Percentiles rank a stretch among this genome's conserved stretches.
Conservation (phyloP, 2,329 filamentous ascomycete genomes). For the Fusarium aywerte region DNA sequence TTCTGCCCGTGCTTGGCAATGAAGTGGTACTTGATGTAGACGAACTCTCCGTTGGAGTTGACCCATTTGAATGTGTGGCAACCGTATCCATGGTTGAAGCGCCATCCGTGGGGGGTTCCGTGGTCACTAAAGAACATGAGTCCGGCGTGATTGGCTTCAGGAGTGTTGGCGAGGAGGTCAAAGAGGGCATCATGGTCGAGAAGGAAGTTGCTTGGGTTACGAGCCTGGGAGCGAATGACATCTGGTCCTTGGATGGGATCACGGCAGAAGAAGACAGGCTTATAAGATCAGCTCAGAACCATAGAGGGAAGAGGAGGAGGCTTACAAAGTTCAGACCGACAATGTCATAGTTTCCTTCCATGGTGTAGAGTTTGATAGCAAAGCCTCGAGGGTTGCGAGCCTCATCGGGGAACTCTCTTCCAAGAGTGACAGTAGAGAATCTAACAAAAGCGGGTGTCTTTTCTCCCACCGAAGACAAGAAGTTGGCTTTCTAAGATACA, state of each 20-base stretch:
- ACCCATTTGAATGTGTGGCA: slow-evolving; percentile 20
- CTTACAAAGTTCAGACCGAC: slow-evolving; percentile 5
- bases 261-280: slow-evolving; percentile 16
- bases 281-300: not conserved
- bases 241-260: slow-evolving; percentile 14
- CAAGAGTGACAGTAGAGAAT: slow-evolving; percentile 10
- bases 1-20: slow-evolving; percentile 16
- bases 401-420: not conserved
- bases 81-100: slow-evolving; percentile 14
- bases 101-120: slow-evolving; percentile 8
- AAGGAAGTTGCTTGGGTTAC: slow-evolving; percentile 11
- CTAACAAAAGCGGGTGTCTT: slow-evolving; percentile 10
- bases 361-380: slow-evolving; percentile 10
- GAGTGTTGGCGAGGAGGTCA: not conserved
- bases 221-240: slow-evolving; percentile 9
- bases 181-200: slow-evolving; percentile 13
- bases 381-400: slow-evolving; percentile 10
- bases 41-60: slow-evolving; percentile 1
- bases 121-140: slow-evolving; percentile 17
- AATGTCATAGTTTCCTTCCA: not conserved
- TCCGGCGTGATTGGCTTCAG: slow-evolving; percentile 4
- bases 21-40: slow-evolving; percentile 20
- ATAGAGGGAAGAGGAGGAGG: accelerated
- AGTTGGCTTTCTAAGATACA: not conserved
- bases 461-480: not conserved